Conservation (phyloP, 169 alveolate genomes). For the Babesia ovis region DNA sequence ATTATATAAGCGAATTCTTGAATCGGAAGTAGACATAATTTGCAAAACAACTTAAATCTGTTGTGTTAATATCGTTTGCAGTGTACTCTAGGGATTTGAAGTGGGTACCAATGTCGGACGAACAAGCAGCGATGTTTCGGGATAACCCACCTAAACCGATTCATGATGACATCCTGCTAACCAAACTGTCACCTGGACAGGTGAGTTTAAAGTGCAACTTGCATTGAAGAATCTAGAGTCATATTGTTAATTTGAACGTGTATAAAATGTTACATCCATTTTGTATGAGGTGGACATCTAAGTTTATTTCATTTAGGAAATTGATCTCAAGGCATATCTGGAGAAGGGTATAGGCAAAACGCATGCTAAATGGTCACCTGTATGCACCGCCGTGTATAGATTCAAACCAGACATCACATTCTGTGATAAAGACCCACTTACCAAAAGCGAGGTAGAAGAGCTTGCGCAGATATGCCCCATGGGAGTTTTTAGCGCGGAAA, state of each 20-base stretch:
- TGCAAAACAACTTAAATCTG: neutral
- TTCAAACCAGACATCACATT: conserved; percentile 85
- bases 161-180: conserved; percentile 91
- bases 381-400: conserved; percentile 96
- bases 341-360: conserved; percentile 96
- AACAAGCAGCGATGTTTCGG: conserved; percentile 82
- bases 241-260: neutral
- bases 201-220: neutral
- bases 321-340: conserved; percentile 89
- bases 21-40: too few species aligned
- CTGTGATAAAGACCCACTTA: conserved; percentile 70
- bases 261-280: neutral
- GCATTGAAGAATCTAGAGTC: too few species aligned
- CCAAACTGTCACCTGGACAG: conserved; percentile 95
- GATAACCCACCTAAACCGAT: conserved; percentile 90
- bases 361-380: conserved; percentile 99
- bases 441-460: conserved; percentile 88
- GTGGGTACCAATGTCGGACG: conserved; percentile 91
- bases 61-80: conserved; percentile 34
- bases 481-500: conserved; percentile 92
- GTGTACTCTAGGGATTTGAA: conserved; percentile 88
- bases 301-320: conserved; percentile 81
- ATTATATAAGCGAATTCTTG: neutral
- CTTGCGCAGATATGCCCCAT: conserved; percentile 90
- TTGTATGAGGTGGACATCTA: too few species aligned